These are phyloP conservation scores for Boletus barrowsii DNA, from an alignment of 768 basidiomycete genomes.

Conservation along the genomic window DNA sequence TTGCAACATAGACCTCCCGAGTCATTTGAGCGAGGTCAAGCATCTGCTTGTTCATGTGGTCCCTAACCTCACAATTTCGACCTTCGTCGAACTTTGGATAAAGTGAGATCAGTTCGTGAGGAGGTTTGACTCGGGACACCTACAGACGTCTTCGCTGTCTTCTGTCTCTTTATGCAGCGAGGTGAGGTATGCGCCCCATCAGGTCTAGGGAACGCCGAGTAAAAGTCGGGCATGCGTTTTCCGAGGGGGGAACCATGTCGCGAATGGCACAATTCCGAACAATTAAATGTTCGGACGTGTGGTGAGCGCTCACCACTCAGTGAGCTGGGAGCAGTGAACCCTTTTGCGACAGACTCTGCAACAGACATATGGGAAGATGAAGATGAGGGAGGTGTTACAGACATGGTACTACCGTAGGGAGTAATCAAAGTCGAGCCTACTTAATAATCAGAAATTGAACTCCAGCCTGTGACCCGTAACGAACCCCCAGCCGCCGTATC, in stretches of 20 bases:
- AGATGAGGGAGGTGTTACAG: too few relatives aligned
- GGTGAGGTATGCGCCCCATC: not conserved
- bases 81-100: not conserved
- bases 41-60: not conserved
- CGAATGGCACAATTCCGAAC: not conserved
- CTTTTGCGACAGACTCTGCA: not conserved
- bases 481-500: too few relatives aligned
- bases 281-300: not conserved
- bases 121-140: not conserved
- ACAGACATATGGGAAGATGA: not conserved
- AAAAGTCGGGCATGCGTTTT: not conserved
- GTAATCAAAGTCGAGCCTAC: too few relatives aligned
- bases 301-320: too few relatives aligned
- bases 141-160: not conserved
- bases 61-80: too few relatives aligned
- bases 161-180: not conserved
- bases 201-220: not conserved
- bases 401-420: too few relatives aligned
- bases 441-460: too few relatives aligned
- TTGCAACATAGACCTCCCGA: not conserved
- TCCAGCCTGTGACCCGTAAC: too few relatives aligned
- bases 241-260: not conserved
- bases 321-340: not conserved
- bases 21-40: not conserved
- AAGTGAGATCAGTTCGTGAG: not conserved